Evolutionary conservation across 805 yeast species (phyloP), one percentile per base, ranked within the genome.

Genomic region (Yamadazyma nakazawae): DNA sequence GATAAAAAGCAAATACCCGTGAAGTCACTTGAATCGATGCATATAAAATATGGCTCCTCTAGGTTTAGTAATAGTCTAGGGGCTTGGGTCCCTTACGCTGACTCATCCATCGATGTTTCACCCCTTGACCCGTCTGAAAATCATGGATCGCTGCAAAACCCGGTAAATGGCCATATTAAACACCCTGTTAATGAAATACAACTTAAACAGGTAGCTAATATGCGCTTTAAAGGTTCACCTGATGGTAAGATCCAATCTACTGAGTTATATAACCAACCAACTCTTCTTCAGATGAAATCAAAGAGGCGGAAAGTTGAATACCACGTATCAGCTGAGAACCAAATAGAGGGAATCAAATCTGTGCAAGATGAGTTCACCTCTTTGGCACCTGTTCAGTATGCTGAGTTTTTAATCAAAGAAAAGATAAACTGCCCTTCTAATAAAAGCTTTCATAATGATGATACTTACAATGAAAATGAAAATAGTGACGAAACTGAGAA

Each of bases 51-150:
- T 46, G 90, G 91, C 2, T 75, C 74, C 18, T 81, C 90, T 0
- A 65, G 91, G 43, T 78, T 78, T 54, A 73, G 84, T 0, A 67
- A 76, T 25, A 74, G 90, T 9, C 57, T 84, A 45, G 96, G 92
- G 0, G 72, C 79, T 7, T 88, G 95, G 95, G 60, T 79, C 0
- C 78, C 84, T 0, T 88, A 85, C 60, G 92, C 95, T 0, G 81
- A 82, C 53, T 81, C 81, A 0, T 66, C 71, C 0, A 79, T 81
- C 6, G 96, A 88, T 61, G 70, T 76, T 2, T 75, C 82, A 0
- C 91, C 95, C 0, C 66, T 86, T 32, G 78, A 74, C 14, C 63
- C 71, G 31, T 59, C 67, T 0, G 64, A 63, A 8, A 54, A 59
- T 1, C 88, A 83, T 57, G 52, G 64, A 2, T 50, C 70, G 1